These are phyloP conservation scores for Tricholoma sp. DNA, from an alignment of 768 basidiomycete genomes.

Conservation along the genomic window DNA sequence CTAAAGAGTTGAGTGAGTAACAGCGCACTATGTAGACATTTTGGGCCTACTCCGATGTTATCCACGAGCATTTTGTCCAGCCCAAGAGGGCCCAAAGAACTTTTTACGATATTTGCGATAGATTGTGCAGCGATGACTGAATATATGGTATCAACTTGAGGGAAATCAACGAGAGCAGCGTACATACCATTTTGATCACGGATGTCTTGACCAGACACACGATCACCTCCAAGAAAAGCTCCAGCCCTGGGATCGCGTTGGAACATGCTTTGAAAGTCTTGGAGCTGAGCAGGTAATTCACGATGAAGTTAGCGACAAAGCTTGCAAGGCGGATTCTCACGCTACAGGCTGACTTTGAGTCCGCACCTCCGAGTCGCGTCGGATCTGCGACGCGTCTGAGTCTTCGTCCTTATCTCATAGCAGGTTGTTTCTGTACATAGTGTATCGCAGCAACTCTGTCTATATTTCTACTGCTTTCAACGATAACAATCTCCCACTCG, in stretches of 20 bases:
- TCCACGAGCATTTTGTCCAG: constrained; percentile 98
- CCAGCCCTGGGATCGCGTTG: constrained; percentile 91
- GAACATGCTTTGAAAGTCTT: constrained; percentile 47
- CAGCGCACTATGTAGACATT: background rate
- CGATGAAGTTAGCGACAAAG: no score
- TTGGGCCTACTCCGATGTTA: constrained; percentile 82
- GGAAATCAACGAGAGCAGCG: constrained; percentile 1
- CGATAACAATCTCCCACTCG: background rate
- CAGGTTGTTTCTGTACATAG: background rate
- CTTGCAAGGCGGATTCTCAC: no score
- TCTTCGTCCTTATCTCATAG: no score
- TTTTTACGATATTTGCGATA: constrained; percentile 97
- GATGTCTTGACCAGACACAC: constrained; percentile 92
- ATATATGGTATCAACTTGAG: constrained; percentile 4
- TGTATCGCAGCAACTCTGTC: background rate
- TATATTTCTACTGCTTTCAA: background rate
- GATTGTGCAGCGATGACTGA: constrained; percentile 92
- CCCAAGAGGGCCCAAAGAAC: constrained; percentile 90
- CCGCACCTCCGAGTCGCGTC: no score
- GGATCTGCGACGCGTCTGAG: no score
- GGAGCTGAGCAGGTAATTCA: constrained; percentile 3
- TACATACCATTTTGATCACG: constrained; percentile 90
- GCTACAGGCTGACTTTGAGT: no score
- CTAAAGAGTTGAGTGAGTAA: constrained; percentile 32
- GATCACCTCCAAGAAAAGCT: constrained; percentile 89